Conservation (phyloP, 345 rosid genomes). For the Leavenworthia alabamica region DNA sequence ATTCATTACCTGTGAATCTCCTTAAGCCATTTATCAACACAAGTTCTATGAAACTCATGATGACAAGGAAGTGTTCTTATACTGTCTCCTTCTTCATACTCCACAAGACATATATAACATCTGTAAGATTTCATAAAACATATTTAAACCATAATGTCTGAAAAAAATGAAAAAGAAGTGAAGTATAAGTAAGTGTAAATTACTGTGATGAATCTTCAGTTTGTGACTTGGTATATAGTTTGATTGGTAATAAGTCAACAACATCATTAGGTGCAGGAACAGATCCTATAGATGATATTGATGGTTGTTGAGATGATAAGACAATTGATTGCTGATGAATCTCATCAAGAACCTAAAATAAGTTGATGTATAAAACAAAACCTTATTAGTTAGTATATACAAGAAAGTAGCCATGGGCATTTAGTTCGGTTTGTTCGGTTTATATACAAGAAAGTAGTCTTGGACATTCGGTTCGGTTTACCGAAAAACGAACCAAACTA, state of each 20-base stretch:
- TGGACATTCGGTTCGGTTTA: too few relatives aligned
- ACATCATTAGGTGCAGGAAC: conserved; percentile 88
- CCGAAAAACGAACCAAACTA: too few relatives aligned
- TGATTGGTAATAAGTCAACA: conserved; percentile 78
- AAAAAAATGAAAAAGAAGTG: too few relatives aligned
- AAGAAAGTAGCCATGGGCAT: neutral
- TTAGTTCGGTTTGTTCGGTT: too few relatives aligned
- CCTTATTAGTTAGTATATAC: conserved; percentile 28
- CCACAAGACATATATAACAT: conserved; percentile 95
- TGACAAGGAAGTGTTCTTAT: conserved; percentile 81
- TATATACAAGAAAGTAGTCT: too few relatives aligned
- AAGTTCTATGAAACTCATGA: conserved; percentile 78
- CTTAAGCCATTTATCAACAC: conserved; percentile 95
- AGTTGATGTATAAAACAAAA: conserved; percentile 30
- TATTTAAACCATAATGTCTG: neutral
- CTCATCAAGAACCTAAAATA: conserved; percentile 89
- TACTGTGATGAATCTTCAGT: conserved; percentile 82
- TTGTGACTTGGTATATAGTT: conserved; percentile 45
- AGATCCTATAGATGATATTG: conserved; percentile 86
- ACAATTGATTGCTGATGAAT: conserved; percentile 97
- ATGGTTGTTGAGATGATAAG: conserved; percentile 76
- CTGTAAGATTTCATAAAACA: conserved; percentile 30
- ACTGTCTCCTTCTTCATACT: conserved; percentile 88
- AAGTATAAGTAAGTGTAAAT: too few relatives aligned
- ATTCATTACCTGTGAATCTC: conserved; percentile 86